phyloP scores from a whole-genome alignment of 2,329 filamentous ascomycete species.

The Diaporthe capsici region DNA sequence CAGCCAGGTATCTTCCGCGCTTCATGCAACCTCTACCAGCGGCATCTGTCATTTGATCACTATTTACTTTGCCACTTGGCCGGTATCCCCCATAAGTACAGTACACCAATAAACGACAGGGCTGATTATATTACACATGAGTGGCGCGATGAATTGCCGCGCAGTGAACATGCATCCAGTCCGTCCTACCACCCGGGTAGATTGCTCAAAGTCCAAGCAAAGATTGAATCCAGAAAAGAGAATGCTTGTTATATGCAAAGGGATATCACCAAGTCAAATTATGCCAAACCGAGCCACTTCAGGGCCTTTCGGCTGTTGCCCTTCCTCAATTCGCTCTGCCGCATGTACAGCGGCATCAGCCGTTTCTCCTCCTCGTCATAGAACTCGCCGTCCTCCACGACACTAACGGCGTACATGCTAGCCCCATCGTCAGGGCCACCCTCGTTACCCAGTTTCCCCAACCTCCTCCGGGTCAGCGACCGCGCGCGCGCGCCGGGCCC shows the following conservation, averaged over 20 bases:
- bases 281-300: conserved; percentile 53
- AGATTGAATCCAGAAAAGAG: not conserved
- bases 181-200: too few relatives aligned
- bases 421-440: conserved; percentile 40
- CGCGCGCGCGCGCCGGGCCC: conserved; percentile 16
- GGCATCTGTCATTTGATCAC: not conserved
- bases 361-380: conserved; percentile 46
- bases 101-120: not conserved
- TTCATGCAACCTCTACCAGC: too few relatives aligned
- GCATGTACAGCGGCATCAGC: conserved; percentile 47
- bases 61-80: not conserved
- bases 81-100: not conserved
- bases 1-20: not conserved
- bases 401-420: conserved; percentile 33
- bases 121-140: not conserved
- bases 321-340: conserved; percentile 41
- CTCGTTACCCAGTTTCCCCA: not conserved
- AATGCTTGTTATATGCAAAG: not conserved
- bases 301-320: conserved; percentile 52
- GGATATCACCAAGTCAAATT: not conserved
- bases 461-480: conserved; percentile 21
- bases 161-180: not conserved
- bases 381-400: conserved; percentile 42
- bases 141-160: too few relatives aligned
- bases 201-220: not conserved